Conservation (phyloP, 2,329 filamentous ascomycete genomes). For the Cercospora sp. region DNA sequence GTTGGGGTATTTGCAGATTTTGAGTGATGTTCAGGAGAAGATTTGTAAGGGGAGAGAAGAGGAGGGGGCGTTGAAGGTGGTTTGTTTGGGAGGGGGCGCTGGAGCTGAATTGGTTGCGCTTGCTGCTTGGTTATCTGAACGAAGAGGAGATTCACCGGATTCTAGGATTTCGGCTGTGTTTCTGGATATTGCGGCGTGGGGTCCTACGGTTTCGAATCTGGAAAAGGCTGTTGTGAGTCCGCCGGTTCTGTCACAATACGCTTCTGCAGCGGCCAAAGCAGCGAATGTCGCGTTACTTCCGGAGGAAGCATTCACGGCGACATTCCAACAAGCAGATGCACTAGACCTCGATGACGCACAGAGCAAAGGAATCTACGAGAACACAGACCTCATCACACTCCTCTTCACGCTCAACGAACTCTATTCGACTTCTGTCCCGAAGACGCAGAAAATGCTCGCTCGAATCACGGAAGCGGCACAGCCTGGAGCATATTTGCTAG, state of each 20-base stretch:
- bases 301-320: slow-evolving; percentile 37
- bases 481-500: slow-evolving; percentile 68
- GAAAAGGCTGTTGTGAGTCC: slow-evolving; percentile 56
- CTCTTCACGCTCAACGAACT: slow-evolving; percentile 97
- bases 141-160: neutral
- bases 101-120: slow-evolving; percentile 68
- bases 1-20: slow-evolving; percentile 72
- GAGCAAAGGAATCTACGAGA: slow-evolving; percentile 30
- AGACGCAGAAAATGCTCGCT: slow-evolving; percentile 75
- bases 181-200: slow-evolving; percentile 85
- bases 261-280: slow-evolving; percentile 47
- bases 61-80: slow-evolving; percentile 40
- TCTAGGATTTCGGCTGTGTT: slow-evolving; percentile 53
- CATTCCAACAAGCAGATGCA: slow-evolving; percentile 55
- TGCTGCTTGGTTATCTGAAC: slow-evolving; percentile 49
- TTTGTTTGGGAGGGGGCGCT: slow-evolving; percentile 65
- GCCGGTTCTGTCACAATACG: slow-evolving; percentile 49
- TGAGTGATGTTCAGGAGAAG: slow-evolving; percentile 43
- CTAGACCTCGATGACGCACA: slow-evolving; percentile 47
- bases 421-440: slow-evolving; percentile 72
- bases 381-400: slow-evolving; percentile 65
- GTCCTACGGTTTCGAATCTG: slow-evolving; percentile 60
- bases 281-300: slow-evolving; percentile 43
- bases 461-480: slow-evolving; percentile 61
- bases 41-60: neutral